phyloP scores from a whole-genome alignment of 306 rosid species.

The Coriaria nepalensis region DNA sequence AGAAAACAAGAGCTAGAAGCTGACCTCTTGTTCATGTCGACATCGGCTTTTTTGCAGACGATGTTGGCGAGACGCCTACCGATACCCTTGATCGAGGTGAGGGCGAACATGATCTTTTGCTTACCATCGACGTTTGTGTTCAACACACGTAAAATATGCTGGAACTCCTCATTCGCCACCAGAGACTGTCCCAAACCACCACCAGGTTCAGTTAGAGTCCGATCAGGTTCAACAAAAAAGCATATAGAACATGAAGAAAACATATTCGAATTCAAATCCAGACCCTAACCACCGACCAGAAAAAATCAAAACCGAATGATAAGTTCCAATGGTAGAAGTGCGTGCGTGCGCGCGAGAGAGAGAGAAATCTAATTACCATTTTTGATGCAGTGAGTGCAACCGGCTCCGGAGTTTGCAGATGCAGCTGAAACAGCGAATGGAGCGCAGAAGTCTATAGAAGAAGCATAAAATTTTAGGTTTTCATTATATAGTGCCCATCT shows the following conservation, averaged over 20 bases:
- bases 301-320: too few species aligned
- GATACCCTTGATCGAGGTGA: constrained; percentile 18
- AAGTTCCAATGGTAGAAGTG: too few species aligned
- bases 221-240: neutral
- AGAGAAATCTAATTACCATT: neutral
- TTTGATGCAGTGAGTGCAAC: neutral
- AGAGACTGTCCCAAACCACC: constrained; percentile 5
- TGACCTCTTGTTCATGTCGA: constrained; percentile 21
- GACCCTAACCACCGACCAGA: neutral
- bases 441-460: too few species aligned
- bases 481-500: too few species aligned
- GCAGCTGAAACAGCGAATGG: too few species aligned
- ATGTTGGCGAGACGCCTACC: constrained; percentile 19
- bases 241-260: neutral
- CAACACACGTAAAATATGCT: constrained; percentile 16
- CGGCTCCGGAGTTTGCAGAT: too few species aligned
- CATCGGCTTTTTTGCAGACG: constrained; percentile 19
- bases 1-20: neutral
- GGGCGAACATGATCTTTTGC: constrained; percentile 19
- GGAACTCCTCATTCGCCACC: constrained; percentile 17
- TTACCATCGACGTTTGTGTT: constrained; percentile 18
- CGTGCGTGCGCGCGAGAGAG: neutral
- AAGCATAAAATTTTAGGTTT: too few species aligned
- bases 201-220: neutral
- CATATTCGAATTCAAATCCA: neutral